Conservation (phyloP, 495 filamentous ascomycete species). For the Penicillium angulare region DNA sequence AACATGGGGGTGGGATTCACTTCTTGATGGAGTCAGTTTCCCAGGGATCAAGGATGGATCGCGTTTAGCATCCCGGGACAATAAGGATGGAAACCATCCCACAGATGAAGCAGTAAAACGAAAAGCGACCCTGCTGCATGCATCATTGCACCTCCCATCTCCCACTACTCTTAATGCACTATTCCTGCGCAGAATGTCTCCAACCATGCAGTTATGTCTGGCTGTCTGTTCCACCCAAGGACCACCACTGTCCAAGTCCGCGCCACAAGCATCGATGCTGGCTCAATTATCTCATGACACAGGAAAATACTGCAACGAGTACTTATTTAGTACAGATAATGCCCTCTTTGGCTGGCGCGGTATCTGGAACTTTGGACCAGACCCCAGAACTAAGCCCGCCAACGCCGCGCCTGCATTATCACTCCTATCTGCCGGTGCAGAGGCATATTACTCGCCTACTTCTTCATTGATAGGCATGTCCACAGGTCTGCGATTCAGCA, state of each 20-base stretch:
- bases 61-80: not conserved
- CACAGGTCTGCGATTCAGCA: slow-evolving; percentile 82
- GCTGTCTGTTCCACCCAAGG: slow-evolving; percentile 76
- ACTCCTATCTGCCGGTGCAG: slow-evolving; percentile 77
- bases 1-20: slow-evolving; percentile 34
- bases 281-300: slow-evolving; percentile 83
- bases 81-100: slow-evolving; percentile 7
- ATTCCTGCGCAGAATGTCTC: slow-evolving; percentile 77
- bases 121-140: slow-evolving; percentile 75
- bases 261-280: slow-evolving; percentile 52
- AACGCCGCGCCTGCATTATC: slow-evolving; percentile 28
- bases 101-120: slow-evolving; percentile 23
- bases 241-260: slow-evolving; percentile 40
- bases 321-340: slow-evolving; percentile 88
- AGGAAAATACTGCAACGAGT: slow-evolving; percentile 86
- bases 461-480: slow-evolving; percentile 87
- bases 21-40: slow-evolving; percentile 27
- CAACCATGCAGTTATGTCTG: slow-evolving; percentile 74
- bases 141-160: slow-evolving; percentile 78
- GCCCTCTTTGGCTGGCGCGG: slow-evolving; percentile 83
- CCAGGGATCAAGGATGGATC: slow-evolving; percentile 14
- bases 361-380: slow-evolving; percentile 90
- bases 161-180: slow-evolving; percentile 81
- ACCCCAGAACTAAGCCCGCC: slow-evolving; percentile 55
- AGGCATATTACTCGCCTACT: slow-evolving; percentile 88